Evolutionary conservation across 495 filamentous ascomycete genomes (phyloP).

Genomic region (Penicillium psychrofluorescens): DNA sequence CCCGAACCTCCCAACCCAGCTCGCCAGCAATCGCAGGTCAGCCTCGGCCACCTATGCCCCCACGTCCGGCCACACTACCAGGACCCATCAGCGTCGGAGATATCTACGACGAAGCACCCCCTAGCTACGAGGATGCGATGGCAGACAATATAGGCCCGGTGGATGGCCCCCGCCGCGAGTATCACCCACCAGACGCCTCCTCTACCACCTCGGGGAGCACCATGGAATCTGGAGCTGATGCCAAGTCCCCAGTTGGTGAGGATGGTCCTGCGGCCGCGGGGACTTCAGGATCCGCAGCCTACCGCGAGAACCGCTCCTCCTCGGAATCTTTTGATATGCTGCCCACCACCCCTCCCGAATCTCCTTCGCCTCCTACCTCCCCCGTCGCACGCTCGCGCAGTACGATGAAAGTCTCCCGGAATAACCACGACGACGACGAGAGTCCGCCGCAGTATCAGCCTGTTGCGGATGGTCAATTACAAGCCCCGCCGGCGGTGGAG

Average conservation of each 20-base stretch:
- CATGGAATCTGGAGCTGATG: constrained; percentile 35
- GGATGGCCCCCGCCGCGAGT: constrained; percentile 56
- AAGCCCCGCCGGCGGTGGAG: constrained; percentile 5
- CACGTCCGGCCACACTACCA: constrained; percentile 18
- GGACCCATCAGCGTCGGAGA: constrained; percentile 23
- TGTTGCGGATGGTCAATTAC: constrained; percentile 15
- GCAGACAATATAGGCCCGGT: constrained; percentile 64
- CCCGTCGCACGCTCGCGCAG: constrained; percentile 31
- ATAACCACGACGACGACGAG: constrained; percentile 20
- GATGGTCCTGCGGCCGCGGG: constrained; percentile 13
- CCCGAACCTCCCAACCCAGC: constrained; percentile 7
- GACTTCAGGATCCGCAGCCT: constrained; percentile 13
- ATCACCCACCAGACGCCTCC: constrained; percentile 48
- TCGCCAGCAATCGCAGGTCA: constrained; percentile 12
- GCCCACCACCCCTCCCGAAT: constrained; percentile 35
- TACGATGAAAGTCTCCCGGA: constrained; percentile 28
- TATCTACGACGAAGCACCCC: constrained; percentile 55
- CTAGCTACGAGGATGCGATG: constrained; percentile 89
- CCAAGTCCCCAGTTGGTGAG: constrained; percentile 28
- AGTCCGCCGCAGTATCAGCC: constrained; percentile 33
- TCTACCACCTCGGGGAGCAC: constrained; percentile 16
- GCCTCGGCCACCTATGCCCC: constrained; percentile 29
- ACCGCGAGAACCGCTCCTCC: constrained; percentile 24
- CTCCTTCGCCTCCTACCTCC: constrained; percentile 27
- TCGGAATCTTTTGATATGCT: constrained; percentile 43